These are phyloP conservation scores for Amoebophrya sp. DNA, from an alignment of 169 alveolate genomes.

Conservation along the genomic window DNA sequence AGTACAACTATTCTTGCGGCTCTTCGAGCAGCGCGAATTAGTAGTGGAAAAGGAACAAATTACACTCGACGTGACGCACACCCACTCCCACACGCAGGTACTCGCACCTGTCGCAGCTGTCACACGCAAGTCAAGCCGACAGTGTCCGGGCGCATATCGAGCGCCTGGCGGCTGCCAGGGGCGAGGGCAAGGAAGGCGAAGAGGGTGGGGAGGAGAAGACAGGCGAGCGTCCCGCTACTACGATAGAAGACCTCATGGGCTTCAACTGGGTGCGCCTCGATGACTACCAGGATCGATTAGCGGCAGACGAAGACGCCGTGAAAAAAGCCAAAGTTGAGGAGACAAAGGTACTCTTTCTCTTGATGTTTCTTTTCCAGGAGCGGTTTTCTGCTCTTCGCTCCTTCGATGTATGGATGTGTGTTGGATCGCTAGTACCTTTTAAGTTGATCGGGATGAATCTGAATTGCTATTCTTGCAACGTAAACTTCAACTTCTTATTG, in stretches of 20 bases:
- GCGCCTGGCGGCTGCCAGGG: background rate
- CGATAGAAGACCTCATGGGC: constrained; percentile 14
- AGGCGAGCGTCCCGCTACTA: background rate
- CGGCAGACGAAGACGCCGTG: background rate
- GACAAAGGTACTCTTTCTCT: background rate
- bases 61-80: too few species aligned
- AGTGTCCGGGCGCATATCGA: background rate
- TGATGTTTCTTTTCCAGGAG: too few species aligned
- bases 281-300: background rate
- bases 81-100: too few species aligned
- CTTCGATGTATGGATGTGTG: too few species aligned
- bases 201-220: background rate
- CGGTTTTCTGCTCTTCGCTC: too few species aligned
- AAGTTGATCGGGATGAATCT: too few species aligned
- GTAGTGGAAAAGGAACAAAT: too few species aligned
- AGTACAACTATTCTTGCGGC: too few species aligned
- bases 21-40: too few species aligned
- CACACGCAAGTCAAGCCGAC: background rate
- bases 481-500: too few species aligned
- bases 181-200: background rate
- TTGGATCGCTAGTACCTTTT: too few species aligned
- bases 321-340: background rate
- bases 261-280: constrained; percentile 9
- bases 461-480: too few species aligned
- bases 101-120: background rate